phyloP scores from a whole-genome alignment of 352 stramenopile genomes.

The Chrysophaeum taylorii region DNA sequence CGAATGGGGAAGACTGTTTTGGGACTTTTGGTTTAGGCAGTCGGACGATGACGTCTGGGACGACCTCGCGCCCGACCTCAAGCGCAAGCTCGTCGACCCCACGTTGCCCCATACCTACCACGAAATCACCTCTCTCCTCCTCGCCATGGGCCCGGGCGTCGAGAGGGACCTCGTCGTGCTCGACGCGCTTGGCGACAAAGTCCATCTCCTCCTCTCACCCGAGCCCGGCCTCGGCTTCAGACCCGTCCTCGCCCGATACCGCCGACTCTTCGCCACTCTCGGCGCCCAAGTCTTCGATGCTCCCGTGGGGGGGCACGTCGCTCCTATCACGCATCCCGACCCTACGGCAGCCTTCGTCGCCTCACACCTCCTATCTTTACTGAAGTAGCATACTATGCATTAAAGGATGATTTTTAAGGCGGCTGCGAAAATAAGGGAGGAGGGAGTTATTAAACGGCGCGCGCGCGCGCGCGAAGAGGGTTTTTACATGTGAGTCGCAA shows the following conservation, averaged over 20 bases:
- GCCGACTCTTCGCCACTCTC: not conserved
- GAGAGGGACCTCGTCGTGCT: not conserved
- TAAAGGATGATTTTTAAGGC: too few species aligned
- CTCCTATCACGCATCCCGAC: constrained; percentile 4
- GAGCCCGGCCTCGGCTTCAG: not conserved
- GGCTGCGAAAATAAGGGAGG: too few species aligned
- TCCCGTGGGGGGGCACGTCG: not conserved
- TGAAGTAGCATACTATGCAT: too few species aligned
- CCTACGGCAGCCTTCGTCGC: too few species aligned
- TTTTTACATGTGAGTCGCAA: too few species aligned
- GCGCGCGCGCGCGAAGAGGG: too few species aligned
- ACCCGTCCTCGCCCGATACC: not conserved
- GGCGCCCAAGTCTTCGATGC: too few species aligned
- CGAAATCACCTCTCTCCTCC: not conserved
- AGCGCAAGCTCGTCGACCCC: not conserved
- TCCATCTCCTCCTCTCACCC: not conserved
- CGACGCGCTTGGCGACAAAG: not conserved
- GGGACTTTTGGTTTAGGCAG: not conserved
- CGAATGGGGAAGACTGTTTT: not conserved
- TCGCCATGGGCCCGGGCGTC: not conserved
- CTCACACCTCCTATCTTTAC: too few species aligned
- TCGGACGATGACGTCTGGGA: not conserved
- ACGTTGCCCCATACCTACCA: not conserved
- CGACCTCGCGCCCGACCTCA: not conserved
- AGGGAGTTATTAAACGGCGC: too few species aligned